Evolutionary conservation across 371 early-diverging fungal genomes (phyloP), one percentile per base, ranked within the genome.

Genomic region (Fennellomyces sp.): DNA sequence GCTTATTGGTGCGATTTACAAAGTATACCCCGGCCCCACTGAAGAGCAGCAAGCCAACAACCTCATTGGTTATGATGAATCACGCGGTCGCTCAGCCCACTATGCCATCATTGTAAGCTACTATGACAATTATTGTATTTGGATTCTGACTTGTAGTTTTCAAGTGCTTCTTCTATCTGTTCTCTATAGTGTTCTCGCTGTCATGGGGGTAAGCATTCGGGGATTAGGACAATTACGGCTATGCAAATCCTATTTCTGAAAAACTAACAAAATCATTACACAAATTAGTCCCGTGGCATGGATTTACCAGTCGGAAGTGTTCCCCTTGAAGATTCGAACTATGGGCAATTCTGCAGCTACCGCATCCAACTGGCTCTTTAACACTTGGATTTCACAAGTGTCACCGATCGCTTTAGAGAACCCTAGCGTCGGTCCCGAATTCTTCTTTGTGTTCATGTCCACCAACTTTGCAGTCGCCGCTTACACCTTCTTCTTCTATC

Each of bases 241-340:
- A 30, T 12, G 13, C 5, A 13, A 15, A 19, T 29, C 31, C 1
- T n/a, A n/a, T n/a, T n/a, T n/a, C n/a, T n/a, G n/a, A n/a, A n/a
- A n/a, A n/a, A 17, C 41, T 41, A 19, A 41, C 41, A 41, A 13
- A 41, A 39, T 39, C n/a, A 19, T 39, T 39, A 39, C 39, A 45
- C 45, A 45, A 23, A 23, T 25, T 45, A 56, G 79, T 25, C 80
- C 80, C 30, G 64, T 67, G 17, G 68, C 68, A 5, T 67, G 68
- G 68, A 57, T 67, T 49, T 81, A 82, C 66, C 84, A 81, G 55
- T 74, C 83, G 50, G 86, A 86, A 65, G 76, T 84, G 68, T 83
- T 69, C 60, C 51, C 61, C 31, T 59, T 64, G 29, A 57, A 61
- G 35, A 61, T 69, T 35, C 64, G 69, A 31, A 60, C 65, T 23